Conservation (phyloP, 768 basidiomycete genomes). For the Trametopsis cervina region DNA sequence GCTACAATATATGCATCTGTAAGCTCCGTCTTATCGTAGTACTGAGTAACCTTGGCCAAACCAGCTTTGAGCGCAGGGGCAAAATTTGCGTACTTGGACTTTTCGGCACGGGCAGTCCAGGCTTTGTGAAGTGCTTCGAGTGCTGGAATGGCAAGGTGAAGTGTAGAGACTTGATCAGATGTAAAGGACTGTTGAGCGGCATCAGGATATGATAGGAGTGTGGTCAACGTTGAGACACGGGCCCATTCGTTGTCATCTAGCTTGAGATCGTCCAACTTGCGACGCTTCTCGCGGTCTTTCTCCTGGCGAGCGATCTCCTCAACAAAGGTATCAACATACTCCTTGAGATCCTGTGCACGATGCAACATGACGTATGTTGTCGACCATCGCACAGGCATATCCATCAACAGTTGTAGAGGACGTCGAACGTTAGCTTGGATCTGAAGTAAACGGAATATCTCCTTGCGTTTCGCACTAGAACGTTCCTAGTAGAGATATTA, state of each 20-base stretch:
- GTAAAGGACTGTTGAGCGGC: constrained; percentile 27
- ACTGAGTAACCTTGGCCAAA: constrained; percentile 25
- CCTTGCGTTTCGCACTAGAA: constrained; percentile 24
- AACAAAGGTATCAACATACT: constrained; percentile 16
- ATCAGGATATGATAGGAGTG: constrained; percentile 21
- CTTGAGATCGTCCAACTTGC: constrained; percentile 13
- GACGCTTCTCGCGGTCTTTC: constrained; percentile 11
- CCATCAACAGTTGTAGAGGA: constrained; percentile 18
- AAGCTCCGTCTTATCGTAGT: constrained; percentile 27
- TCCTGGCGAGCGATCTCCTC: constrained; percentile 18
- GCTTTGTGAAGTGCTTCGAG: constrained; percentile 24
- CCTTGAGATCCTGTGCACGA: constrained; percentile 6
- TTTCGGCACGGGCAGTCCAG: constrained; percentile 14
- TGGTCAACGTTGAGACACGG: neutral
- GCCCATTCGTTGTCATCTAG: constrained; percentile 21
- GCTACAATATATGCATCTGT: constrained; percentile 26
- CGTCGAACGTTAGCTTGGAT: neutral
- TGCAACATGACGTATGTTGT: constrained; percentile 26
- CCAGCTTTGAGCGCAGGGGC: constrained; percentile 20
- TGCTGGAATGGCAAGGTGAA: constrained; percentile 25
- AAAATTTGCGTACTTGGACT: constrained; percentile 18
- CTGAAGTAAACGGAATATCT: constrained; percentile 18
- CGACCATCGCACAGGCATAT: constrained; percentile 29
- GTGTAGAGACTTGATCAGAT: constrained; percentile 17
- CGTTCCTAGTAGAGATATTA: constrained; percentile 20